Evolutionary conservation across 441 rosid species (phyloP).

Genomic region (Adansonia rubrostipa): DNA sequence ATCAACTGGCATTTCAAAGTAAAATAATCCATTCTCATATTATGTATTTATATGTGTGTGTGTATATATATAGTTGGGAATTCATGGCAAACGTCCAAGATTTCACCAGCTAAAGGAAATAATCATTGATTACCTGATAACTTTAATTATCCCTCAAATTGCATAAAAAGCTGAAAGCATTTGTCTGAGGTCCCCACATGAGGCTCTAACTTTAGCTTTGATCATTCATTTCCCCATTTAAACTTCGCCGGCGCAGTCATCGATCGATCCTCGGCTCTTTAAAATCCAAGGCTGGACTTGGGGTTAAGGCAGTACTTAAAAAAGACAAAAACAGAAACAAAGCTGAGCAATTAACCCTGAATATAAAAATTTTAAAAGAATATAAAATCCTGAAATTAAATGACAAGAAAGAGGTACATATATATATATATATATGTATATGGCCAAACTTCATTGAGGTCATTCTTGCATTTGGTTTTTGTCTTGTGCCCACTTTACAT

Average conservation of each 20-base stretch:
- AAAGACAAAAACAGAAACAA: neutral
- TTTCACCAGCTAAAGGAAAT: neutral
- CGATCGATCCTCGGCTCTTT: neutral
- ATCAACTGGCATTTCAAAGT: neutral
- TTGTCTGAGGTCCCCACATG: too few relatives aligned
- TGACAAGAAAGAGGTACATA: neutral
- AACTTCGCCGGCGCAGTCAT: slow-evolving; percentile 20
- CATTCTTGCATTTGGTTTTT: slow-evolving; percentile 11
- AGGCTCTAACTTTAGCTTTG: too few relatives aligned
- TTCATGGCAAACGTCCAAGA: slow-evolving; percentile 15
- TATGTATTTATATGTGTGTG: too few relatives aligned
- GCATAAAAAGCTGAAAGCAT: too few relatives aligned
- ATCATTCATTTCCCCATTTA: neutral
- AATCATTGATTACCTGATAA: too few relatives aligned
- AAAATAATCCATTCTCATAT: neutral
- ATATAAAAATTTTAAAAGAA: neutral
- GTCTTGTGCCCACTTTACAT: slow-evolving; percentile 16
- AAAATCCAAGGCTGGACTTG: neutral
- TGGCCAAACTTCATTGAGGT: slow-evolving; percentile 8
- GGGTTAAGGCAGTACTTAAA: neutral
- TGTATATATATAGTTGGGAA: neutral
- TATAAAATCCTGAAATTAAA: neutral
- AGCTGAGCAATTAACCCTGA: neutral
- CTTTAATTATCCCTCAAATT: too few relatives aligned
- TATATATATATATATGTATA: neutral